Evolutionary conservation across 495 filamentous ascomycete species (phyloP), one percentile per base, ranked within the genome.

Genomic region (Rhizodiscina lignyota): DNA sequence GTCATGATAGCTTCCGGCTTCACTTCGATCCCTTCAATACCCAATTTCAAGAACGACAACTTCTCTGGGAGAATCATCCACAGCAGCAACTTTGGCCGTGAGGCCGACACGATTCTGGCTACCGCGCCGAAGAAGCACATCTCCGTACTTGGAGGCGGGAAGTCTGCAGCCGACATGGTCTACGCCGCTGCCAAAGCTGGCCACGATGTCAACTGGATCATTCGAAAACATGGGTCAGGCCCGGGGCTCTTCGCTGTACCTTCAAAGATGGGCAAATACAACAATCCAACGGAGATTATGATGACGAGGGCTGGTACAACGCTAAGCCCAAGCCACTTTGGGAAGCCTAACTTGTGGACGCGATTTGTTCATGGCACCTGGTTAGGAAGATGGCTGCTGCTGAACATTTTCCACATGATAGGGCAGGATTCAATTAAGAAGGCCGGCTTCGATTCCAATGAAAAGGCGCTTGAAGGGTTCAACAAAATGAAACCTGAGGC

Each of bases 121-220:
- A 16, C 37, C 4, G 18, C 3, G 11, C 12, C 8, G 17, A 4
- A 24, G 15, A 39, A 17, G 27, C n/a, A n/a, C n/a, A 20, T 39
- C 18, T 21, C 37, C 5, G 19, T 39, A 6, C 5, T 39, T 4
- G 37, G 37, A 28, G 37, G n/a, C 11, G 37, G 29, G 5, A 39
- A 39, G 21, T 39, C 37, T 4, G 37, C 30, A 22, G 37, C 37
- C 5, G 37, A 39, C 34, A 34, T 34, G 4, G 37, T 39, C 4
- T 39, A 39, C 21, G 19, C 5, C 17, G n/a, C 5, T 8, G 18
- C 34, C 18, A 39, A 39, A 35, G 29, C 37, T 12, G 37, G 37
- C n/a, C n/a, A 39, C 29, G 29, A 34, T 13, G 37, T 39, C 18
- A 15, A 34, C 30, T 39, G 37, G 37, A 32, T 39, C 18, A 34